Conservation (phyloP, 208 protist genomes). For the Polymyxa betae region DNA sequence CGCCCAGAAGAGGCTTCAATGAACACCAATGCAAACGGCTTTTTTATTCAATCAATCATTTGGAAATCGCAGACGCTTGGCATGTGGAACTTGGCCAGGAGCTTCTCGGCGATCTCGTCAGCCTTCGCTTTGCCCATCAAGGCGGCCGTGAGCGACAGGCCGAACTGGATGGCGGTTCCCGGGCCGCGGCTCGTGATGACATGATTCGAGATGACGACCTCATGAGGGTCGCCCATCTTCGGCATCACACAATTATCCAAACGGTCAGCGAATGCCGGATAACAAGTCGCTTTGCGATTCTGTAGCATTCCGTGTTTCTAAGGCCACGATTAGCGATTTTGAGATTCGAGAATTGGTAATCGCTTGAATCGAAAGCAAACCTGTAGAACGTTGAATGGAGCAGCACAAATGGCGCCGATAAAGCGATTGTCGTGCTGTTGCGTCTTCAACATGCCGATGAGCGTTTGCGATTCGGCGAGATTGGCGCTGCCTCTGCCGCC, state of each 20-base stretch:
- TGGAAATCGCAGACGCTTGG: background rate
- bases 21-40: background rate
- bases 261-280: background rate
- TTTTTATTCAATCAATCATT: background rate
- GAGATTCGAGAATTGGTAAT: too few species aligned
- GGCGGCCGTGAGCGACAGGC: constrained; percentile 2
- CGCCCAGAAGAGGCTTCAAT: too few species aligned
- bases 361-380: background rate
- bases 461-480: constrained; percentile 14
- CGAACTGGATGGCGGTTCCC: constrained; percentile 55
- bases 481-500: constrained; percentile 56
- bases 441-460: constrained; percentile 55
- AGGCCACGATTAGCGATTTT: too few species aligned
- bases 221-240: background rate
- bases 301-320: constrained; percentile 60
- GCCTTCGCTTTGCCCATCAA: background rate
- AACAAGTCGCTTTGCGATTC: constrained; percentile 52
- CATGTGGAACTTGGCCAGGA: background rate
- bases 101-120: background rate
- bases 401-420: constrained; percentile 1
- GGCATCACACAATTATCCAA: background rate
- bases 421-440: background rate
- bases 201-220: background rate
- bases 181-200: constrained; percentile 12
- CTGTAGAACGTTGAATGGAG: background rate